Conservation (phyloP, 257 asterid genomes). For the Solanum piurae region DNA sequence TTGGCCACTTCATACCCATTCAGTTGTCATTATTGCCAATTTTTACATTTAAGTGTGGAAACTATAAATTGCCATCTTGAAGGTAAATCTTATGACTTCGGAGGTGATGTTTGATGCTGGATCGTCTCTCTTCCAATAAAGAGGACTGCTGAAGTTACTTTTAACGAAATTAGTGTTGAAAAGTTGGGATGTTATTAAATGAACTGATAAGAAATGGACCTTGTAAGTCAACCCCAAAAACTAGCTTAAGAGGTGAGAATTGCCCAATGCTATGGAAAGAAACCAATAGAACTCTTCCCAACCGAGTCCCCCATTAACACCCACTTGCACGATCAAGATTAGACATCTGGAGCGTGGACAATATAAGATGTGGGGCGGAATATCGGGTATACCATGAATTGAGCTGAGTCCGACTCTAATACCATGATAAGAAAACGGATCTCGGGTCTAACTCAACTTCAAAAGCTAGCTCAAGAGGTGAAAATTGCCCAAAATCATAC, state of each 20-base stretch:
- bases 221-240: not conserved
- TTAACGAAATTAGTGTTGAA: not conserved
- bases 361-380: not conserved
- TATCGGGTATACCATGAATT: not conserved
- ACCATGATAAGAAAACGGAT: not conserved
- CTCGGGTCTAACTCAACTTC: not conserved
- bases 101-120: not conserved
- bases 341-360: not conserved
- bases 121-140: not conserved
- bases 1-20: too few relatives aligned
- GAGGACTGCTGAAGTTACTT: not conserved
- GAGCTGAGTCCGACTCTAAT: not conserved
- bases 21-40: not conserved
- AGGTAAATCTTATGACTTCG: not conserved
- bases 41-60: not conserved
- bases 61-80: not conserved
- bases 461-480: not conserved
- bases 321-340: not conserved
- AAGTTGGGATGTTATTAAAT: not conserved
- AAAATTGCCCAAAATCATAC: not conserved
- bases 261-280: not conserved
- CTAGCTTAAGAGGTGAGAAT: not conserved
- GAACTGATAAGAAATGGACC: not conserved
- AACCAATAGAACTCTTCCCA: not conserved
- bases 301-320: not conserved